phyloP scores from a whole-genome alignment of 441 rosid species.

The Arabidopsis lyrata region DNA sequence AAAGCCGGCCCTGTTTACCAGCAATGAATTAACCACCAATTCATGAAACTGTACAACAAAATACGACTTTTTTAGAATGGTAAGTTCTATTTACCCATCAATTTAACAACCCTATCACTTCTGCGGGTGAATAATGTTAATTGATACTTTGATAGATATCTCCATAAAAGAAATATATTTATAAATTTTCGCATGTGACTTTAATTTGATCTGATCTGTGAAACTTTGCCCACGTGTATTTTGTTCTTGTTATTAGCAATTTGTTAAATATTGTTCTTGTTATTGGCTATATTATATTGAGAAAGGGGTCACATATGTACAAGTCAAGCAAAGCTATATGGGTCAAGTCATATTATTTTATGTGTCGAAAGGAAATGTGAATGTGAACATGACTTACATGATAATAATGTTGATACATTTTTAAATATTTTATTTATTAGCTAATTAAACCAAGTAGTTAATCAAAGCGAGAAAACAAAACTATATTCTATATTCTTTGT shows the following conservation, averaged over 20 bases:
- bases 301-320: conserved; percentile 18
- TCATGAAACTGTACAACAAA: background rate
- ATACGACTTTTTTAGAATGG: background rate
- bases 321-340: conserved; percentile 30
- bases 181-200: conserved; percentile 7
- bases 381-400: conserved; percentile 22
- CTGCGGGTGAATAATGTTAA: conserved; percentile 1
- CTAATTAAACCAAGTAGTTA: conserved; percentile 30
- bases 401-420: conserved; percentile 15
- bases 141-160: background rate
- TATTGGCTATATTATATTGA: conserved; percentile 2
- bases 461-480: too few relatives aligned
- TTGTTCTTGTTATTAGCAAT: too few relatives aligned
- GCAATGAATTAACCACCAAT: background rate
- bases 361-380: background rate
- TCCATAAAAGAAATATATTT: background rate
- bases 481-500: too few relatives aligned
- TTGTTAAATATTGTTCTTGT: too few relatives aligned
- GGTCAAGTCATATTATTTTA: conserved; percentile 37
- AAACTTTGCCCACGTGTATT: conserved; percentile 36
- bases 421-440: background rate
- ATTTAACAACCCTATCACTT: background rate
- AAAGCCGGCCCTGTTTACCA: too few relatives aligned
- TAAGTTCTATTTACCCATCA: background rate
- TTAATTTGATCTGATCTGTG: conserved; percentile 33